Percentiles rank a stretch among this genome's conserved stretches.
phyloP scores from a whole-genome alignment of 2,329 filamentous ascomycete species.

The Cladosporium sp. region DNA sequence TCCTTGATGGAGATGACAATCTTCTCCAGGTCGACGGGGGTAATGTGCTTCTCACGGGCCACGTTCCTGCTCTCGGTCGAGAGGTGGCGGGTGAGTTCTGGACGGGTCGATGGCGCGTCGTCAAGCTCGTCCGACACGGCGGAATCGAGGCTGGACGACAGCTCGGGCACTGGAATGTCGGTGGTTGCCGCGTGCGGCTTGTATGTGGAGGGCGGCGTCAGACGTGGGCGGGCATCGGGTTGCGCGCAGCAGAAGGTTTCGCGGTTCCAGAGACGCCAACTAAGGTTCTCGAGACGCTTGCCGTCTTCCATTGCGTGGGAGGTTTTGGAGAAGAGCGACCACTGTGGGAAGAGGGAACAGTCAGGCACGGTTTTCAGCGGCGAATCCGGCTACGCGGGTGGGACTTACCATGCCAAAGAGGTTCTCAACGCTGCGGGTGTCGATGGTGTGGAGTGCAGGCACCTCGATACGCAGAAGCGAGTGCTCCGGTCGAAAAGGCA shows the following conservation, averaged over 20 bases:
- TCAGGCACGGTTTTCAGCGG: background rate
- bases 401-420: constrained; percentile 72
- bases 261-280: constrained; percentile 91
- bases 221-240: background rate
- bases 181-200: constrained; percentile 25
- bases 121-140: constrained; percentile 37
- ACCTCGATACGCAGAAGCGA: constrained; percentile 89
- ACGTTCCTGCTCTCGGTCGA: constrained; percentile 67
- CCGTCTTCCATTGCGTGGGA: constrained; percentile 92
- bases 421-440: constrained; percentile 87
- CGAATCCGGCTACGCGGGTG: background rate
- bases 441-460: constrained; percentile 88
- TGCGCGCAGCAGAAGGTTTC: constrained; percentile 83
- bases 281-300: constrained; percentile 86
- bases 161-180: constrained; percentile 36
- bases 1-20: constrained; percentile 91
- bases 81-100: constrained; percentile 66
- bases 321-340: constrained; percentile 84
- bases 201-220: constrained; percentile 1
- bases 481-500: constrained; percentile 79
- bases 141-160: constrained; percentile 46
- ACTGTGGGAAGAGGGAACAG: constrained; percentile 20
- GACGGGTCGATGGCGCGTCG: constrained; percentile 53
- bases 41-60: constrained; percentile 79
- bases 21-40: constrained; percentile 86